phyloP scores from a whole-genome alignment of 495 filamentous ascomycete species.

The Pyrenula aspistea region DNA sequence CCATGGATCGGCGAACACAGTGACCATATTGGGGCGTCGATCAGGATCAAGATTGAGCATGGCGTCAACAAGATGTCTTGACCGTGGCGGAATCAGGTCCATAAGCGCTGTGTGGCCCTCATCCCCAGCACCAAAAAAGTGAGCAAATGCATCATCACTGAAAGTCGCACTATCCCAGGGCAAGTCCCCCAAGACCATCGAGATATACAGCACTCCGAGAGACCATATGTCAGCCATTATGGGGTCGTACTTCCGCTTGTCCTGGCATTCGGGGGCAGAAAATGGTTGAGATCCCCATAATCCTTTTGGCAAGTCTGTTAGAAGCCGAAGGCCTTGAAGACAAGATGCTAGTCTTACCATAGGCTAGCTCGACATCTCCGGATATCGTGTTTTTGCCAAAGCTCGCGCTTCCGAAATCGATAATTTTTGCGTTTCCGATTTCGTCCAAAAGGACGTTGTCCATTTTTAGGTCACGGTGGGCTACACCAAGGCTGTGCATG shows the following conservation, averaged over 20 bases:
- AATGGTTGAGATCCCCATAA: not conserved
- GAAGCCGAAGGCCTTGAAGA: not conserved
- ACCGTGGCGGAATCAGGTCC: not conserved
- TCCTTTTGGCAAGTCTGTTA: not conserved
- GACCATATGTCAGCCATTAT: not conserved
- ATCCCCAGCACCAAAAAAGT: not conserved
- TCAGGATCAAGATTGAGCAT: not conserved
- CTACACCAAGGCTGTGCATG: constrained; percentile 90
- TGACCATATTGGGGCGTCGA: not conserved
- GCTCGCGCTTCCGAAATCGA: constrained; percentile 13
- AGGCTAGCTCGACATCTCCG: not conserved
- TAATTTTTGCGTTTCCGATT: constrained; percentile 14
- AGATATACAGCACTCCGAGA: not conserved
- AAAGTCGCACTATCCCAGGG: not conserved
- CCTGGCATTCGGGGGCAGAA: not conserved
- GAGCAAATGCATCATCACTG: not conserved
- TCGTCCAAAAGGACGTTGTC: constrained; percentile 86
- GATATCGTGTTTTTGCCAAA: not conserved
- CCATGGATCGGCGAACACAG: not conserved
- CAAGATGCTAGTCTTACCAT: not conserved
- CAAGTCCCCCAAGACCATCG: not conserved
- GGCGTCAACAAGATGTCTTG: not conserved
- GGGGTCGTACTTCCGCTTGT: not conserved
- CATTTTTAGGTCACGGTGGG: constrained; percentile 97
- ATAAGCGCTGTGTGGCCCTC: not conserved